Conservation (phyloP, 2,329 filamentous ascomycete genomes). For the Curvularia verruculosa region DNA sequence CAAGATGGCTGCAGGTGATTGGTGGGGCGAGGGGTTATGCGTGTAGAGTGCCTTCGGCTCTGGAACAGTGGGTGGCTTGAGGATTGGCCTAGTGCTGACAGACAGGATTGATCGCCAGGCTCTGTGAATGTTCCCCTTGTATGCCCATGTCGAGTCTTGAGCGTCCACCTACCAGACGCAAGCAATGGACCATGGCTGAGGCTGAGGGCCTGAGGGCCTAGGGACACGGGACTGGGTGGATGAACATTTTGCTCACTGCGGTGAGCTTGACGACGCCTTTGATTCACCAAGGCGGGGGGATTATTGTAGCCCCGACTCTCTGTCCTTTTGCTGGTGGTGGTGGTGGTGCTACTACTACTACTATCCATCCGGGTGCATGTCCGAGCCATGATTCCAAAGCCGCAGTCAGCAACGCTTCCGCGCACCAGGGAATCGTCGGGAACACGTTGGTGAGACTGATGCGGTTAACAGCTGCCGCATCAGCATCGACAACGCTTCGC, state of each 20-base stretch:
- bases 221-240: background rate
- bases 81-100: constrained; percentile 6
- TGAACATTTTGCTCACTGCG: background rate
- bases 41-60: background rate
- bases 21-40: background rate
- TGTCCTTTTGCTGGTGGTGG: too few species aligned
- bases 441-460: background rate
- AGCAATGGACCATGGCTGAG: background rate
- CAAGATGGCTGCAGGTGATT: background rate
- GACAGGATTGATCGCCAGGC: constrained; percentile 4
- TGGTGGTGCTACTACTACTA: background rate
- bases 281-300: background rate
- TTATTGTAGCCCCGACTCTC: background rate
- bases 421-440: constrained; percentile 12
- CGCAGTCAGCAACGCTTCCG: constrained; percentile 10
- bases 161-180: background rate
- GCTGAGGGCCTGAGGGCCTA: background rate
- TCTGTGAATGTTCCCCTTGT: background rate
- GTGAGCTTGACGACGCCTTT: constrained; percentile 2
- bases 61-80: background rate
- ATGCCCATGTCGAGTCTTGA: background rate
- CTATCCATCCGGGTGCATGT: background rate
- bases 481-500: constrained; percentile 2
- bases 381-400: constrained; percentile 1
- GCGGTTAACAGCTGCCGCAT: constrained; percentile 12